Evolutionary conservation across 495 filamentous ascomycete species (phyloP), one percentile per base, ranked within the genome.

Genomic region (Neurospora sp.): DNA sequence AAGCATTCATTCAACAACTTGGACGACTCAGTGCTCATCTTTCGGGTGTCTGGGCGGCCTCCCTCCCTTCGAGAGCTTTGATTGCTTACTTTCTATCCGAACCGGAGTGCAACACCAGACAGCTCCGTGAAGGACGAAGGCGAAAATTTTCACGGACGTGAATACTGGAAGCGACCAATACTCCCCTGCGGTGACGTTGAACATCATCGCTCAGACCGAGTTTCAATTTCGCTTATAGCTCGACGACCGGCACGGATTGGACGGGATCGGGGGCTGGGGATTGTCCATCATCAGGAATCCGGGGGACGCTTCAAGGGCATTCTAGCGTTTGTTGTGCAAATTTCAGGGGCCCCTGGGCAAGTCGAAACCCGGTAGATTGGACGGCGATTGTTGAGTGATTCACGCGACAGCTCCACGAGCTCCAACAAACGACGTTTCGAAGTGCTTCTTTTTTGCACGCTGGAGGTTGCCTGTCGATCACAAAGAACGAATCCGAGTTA

Each of bases 81-180:
- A 61, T 61, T 61, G 53, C 27, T 7, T 18, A 35, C 53, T 65
- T 65, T 65, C 53, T 65, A 65, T 65, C 53, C 27, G 53, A 35
- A 8, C 53, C 53, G 53, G 27, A 65, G 14, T 65, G 53, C 53
- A 65, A 65, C 27, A 18, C 27, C 22, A 65, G 9, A 65, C 27
- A 65, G 53, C 27, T 65, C 1, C 14, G 53, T 65, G 12, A 31
- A 35, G 72, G 72, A 74, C 61, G 45, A 72, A 42, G 61, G 42
- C 18, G 72, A 74, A 81, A 81, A 72, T 82, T 81, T 82, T 77
- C 71, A 73, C 77, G 45, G 74, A 71, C 73, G 75, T 76, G 76
- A 78, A 73, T 70, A 72, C 74, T 79, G 71, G 74, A 74, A 76
- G 69, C 72, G 53, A 70, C 53, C 53, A 65, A 6, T 35, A 71